Base-by-base conservation (phyloP, 441 rosid genomes). In the Erodium chrysanthum region DNA sequence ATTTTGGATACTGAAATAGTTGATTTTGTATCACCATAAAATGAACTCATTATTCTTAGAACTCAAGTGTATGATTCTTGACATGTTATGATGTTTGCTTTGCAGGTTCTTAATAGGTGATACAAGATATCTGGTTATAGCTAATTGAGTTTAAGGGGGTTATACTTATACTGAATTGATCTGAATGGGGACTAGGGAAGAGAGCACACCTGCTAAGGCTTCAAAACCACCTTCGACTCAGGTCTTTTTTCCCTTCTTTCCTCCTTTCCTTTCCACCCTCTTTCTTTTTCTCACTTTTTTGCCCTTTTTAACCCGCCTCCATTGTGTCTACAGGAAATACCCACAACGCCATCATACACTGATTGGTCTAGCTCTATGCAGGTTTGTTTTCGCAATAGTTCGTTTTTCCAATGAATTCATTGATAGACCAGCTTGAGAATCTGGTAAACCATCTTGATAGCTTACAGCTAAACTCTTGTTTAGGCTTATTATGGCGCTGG, bases 301-400 rank as follows among this genome's bases (percentile, higher is more conserved):
- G 7, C 5, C 9, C 33, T 29, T 64, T 23, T 64, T 68, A 33
- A 70, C 40, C 64, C 5, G 33, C 33, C 46, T 62, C 31, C 44
- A 3, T 66, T 72, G 64, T 68, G 4, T 67, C 61, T 62, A 33
- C 81, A 95, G 98, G 97, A 92, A 70, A 67, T 82, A 64, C 90
- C 92, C 10, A 73, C 88, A 31, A 74, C 90, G 5, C 95, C 90
- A 0, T 46, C 82, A 4, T 92, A 95, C 80, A 83, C 92, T 59
- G 99, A 92, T 76, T 95, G 99, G 99, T 80, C 95, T 59, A 87
- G 72, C 75, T 75, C 97, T 67, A 81, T 95, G 96, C 97, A 92
- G 97, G 98, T 94, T 73, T 66, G 61, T 56, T 21, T 70, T 68
- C 29, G 42, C 17, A 66, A 33, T 20, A 50, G 31, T 22, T 60